phyloP scores from a whole-genome alignment of 495 filamentous ascomycete genomes.

The Penicillium simplicissimum region DNA sequence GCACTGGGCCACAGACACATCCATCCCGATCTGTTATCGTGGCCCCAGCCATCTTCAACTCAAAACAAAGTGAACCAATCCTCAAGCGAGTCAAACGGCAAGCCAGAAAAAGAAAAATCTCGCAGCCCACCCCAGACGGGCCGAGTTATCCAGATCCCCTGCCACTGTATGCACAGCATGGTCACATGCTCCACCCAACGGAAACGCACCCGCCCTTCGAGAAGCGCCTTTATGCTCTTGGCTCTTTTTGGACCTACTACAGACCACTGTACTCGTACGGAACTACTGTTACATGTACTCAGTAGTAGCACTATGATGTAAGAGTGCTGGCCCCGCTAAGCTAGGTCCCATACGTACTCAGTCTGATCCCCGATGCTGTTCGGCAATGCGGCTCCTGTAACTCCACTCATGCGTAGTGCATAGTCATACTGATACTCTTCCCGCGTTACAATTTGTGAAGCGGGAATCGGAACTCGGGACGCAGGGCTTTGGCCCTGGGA shows the following conservation, averaged over 20 bases:
- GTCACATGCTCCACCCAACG: neutral
- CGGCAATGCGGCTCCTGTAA: neutral
- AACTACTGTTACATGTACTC: neutral
- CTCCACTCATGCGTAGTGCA: neutral
- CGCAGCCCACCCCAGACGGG: neutral
- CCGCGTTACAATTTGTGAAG: neutral
- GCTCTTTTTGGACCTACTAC: too few relatives aligned
- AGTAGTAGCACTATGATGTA: neutral
- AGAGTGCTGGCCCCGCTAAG: neutral
- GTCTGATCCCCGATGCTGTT: neutral
- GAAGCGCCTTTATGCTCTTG: neutral
- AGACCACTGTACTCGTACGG: too few relatives aligned
- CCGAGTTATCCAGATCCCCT: neutral
- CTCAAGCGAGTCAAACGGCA: neutral
- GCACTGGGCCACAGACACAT: neutral
- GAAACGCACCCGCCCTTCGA: neutral
- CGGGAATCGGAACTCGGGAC: neutral
- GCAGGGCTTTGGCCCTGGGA: neutral
- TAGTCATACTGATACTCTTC: too few relatives aligned
- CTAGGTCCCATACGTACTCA: neutral
- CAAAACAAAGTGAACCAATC: neutral
- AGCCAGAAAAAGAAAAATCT: neutral
- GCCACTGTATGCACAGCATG: neutral
- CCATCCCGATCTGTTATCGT: constrained; percentile 3
- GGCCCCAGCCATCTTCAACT: neutral